These are phyloP conservation scores for Acanthamoeba castellanii DNA, from an alignment of 208 protist species.

Conservation along the genomic window DNA sequence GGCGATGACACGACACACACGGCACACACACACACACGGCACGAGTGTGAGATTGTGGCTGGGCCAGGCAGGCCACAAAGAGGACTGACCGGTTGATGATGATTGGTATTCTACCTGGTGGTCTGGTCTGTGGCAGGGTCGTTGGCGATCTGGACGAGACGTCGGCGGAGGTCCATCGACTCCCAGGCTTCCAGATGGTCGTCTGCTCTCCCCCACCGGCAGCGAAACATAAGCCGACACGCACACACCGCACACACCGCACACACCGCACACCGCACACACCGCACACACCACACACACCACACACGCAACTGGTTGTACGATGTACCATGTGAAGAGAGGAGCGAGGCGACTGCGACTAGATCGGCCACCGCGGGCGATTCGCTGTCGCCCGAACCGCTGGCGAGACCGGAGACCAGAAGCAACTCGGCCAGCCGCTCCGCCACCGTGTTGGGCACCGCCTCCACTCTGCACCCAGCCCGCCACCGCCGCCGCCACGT, in stretches of 20 bases:
- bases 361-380: background rate
- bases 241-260: background rate
- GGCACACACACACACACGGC: background rate
- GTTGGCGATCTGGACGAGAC: background rate
- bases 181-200: constrained; percentile 19
- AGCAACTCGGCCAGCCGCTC: constrained; percentile 6
- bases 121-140: too few relatives aligned
- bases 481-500: too few relatives aligned
- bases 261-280: too few relatives aligned
- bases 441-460: background rate
- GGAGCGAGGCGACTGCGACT: background rate
- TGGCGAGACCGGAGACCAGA: background rate
- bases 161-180: constrained; percentile 12
- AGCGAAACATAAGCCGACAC: background rate
- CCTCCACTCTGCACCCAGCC: background rate
- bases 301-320: too few relatives aligned
- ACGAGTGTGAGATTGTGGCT: background rate
- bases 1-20: background rate
- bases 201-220: background rate
- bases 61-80: too few relatives aligned
- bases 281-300: too few relatives aligned
- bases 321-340: constrained; percentile 2
- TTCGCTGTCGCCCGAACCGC: background rate
- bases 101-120: too few relatives aligned
- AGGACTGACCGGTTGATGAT: too few relatives aligned